These are phyloP conservation scores for Pisolithus sp. DNA, from an alignment of 768 basidiomycete species.

Conservation along the genomic window DNA sequence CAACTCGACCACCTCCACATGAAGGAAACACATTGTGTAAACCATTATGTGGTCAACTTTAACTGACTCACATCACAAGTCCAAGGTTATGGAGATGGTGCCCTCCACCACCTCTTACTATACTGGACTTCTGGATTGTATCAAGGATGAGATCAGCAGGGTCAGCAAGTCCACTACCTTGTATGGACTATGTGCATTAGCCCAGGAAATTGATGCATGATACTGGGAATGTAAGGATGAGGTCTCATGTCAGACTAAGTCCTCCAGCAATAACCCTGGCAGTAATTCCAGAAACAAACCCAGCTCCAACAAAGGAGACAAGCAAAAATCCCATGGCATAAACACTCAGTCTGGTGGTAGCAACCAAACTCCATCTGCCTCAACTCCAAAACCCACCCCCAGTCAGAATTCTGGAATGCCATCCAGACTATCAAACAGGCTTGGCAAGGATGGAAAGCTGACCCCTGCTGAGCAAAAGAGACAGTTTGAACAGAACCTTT, in stretches of 20 bases:
- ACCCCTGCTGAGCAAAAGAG: too few species aligned
- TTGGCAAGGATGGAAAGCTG: too few species aligned
- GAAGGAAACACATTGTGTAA: too few species aligned
- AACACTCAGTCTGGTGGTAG: too few species aligned
- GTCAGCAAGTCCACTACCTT: neutral
- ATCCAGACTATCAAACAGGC: too few species aligned
- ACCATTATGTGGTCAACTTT: neutral
- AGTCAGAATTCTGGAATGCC: too few species aligned
- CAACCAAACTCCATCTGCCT: too few species aligned
- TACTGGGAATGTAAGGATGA: neutral
- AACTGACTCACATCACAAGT: neutral
- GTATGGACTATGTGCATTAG: neutral
- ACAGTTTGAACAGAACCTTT: too few species aligned
- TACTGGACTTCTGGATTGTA: neutral
- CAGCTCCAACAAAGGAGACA: neutral
- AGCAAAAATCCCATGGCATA: too few species aligned
- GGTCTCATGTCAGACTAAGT: neutral
- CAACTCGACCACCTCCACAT: too few species aligned
- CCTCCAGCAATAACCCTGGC: neutral
- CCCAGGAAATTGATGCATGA: neutral
- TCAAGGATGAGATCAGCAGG: neutral
- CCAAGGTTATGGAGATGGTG: neutral
- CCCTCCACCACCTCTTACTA: neutral
- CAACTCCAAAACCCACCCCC: too few species aligned
- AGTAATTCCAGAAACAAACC: too few species aligned